Conservation (phyloP, 2,329 filamentous ascomycete species). For the Sphaerostilbella broomeana region DNA sequence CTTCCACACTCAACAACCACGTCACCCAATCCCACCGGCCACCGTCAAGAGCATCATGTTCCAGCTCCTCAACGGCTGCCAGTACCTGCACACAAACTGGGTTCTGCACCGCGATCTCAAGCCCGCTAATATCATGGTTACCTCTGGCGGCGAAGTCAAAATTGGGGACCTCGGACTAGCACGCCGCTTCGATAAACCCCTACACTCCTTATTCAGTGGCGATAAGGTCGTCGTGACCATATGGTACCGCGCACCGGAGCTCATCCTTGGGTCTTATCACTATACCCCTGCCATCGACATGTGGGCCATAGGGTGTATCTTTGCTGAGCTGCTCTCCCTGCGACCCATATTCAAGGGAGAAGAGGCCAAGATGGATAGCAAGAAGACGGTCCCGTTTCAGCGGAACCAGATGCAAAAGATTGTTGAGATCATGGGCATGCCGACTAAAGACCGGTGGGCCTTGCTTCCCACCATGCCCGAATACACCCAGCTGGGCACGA, state of each 20-base stretch:
- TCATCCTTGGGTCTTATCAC: constrained; percentile 86
- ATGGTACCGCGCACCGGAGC: constrained; percentile 94
- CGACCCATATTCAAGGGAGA: constrained; percentile 97
- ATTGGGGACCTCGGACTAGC: constrained; percentile 93
- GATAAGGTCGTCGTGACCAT: constrained; percentile 99
- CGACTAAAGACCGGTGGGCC: constrained; percentile 84
- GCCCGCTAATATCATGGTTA: constrained; percentile 98
- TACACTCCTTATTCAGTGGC: constrained; percentile 84
- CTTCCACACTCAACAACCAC: constrained; percentile 84
- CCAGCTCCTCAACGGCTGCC: constrained; percentile 87
- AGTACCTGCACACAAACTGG: constrained; percentile 95
- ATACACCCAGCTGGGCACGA: constrained; percentile 60
- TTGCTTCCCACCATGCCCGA: constrained; percentile 81
- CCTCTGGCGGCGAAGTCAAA: constrained; percentile 79
- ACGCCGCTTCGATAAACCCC: constrained; percentile 85
- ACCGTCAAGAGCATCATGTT: constrained; percentile 94
- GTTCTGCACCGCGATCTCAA: constrained; percentile 95
- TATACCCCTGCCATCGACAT: constrained; percentile 96
- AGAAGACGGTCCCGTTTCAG: constrained; percentile 96
- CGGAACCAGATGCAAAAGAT: constrained; percentile 99
- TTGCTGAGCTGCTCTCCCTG: constrained; percentile 84
- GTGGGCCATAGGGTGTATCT: constrained; percentile 97
- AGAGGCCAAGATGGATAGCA: constrained; percentile 97
- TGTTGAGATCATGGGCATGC: constrained; percentile 89
- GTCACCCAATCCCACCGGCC: constrained; percentile 78